A percentile compares a stretch with the other conserved stretches of the same genome.
Evolutionary conservation across 2,329 filamentous ascomycete genomes (phyloP).

Genomic region (Coniochaeta ligniaria): DNA sequence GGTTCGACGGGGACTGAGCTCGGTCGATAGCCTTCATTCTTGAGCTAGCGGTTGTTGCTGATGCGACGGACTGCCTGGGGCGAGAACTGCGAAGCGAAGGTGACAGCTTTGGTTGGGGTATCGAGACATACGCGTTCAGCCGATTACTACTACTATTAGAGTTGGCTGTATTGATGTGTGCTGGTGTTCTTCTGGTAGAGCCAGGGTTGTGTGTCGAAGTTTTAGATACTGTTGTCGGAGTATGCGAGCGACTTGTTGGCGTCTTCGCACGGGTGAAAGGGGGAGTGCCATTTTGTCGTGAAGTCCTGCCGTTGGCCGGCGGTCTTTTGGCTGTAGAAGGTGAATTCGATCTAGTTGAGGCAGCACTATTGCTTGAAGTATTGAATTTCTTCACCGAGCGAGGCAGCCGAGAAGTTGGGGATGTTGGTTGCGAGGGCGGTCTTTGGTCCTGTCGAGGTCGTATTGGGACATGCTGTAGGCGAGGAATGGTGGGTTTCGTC

Average conservation of each 20-base stretch:
- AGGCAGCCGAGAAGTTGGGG: slow-evolving; percentile 27
- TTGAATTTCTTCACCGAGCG: slow-evolving; percentile 29
- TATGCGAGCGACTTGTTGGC: slow-evolving; percentile 23
- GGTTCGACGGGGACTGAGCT: slow-evolving; percentile 35
- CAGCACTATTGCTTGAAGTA: slow-evolving; percentile 35
- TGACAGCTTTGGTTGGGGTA: slow-evolving; percentile 64
- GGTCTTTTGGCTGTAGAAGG: slow-evolving; percentile 38
- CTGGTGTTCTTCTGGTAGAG: slow-evolving; percentile 29
- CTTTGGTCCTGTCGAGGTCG: slow-evolving; percentile 4
- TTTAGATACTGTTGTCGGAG: slow-evolving; percentile 28
- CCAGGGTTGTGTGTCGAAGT: slow-evolving; percentile 30
- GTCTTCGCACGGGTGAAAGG: slow-evolving; percentile 30
- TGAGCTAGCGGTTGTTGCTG: slow-evolving; percentile 64
- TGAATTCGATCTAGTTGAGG: slow-evolving; percentile 50
- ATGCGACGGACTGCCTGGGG: slow-evolving; percentile 71
- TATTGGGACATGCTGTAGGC: slow-evolving; percentile 6
- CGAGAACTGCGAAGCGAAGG: slow-evolving; percentile 75
- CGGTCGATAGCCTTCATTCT: slow-evolving; percentile 58
- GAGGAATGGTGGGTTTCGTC: slow-evolving; percentile 14
- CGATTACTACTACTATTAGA: slow-evolving; percentile 34
- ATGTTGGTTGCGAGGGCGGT: slow-evolving; percentile 12
- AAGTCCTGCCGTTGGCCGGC: slow-evolving; percentile 31
- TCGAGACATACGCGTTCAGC: slow-evolving; percentile 67
- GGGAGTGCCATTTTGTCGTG: slow-evolving; percentile 20
- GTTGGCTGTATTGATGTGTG: slow-evolving; percentile 33